Percentiles rank a stretch among this genome's conserved stretches.
phyloP scores from a whole-genome alignment of 805 yeast genomes.

The Saccharomycopsis babjevae region DNA sequence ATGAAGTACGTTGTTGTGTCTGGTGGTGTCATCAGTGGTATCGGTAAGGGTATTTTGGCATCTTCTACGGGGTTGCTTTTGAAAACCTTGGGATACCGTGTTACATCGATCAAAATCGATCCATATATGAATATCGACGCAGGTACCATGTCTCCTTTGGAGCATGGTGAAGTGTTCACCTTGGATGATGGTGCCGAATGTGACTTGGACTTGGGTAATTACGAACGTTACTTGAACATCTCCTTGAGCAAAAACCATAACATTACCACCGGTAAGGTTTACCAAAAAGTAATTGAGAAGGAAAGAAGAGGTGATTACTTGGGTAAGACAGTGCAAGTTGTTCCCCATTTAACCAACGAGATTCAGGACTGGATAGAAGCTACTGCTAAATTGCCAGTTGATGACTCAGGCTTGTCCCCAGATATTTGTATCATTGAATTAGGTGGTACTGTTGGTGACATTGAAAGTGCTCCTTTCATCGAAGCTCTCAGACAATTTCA shows the following conservation, averaged over 20 bases:
- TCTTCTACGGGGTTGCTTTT: slow-evolving; percentile 92
- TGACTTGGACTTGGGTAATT: slow-evolving; percentile 95
- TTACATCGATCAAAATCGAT: slow-evolving; percentile 95
- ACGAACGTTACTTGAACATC: slow-evolving; percentile 91
- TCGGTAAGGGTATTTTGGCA: slow-evolving; percentile 97
- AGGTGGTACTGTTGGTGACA: slow-evolving; percentile 99
- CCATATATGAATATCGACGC: slow-evolving; percentile 99
- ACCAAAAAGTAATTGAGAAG: slow-evolving; percentile 83
- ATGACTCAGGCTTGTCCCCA: slow-evolving; percentile 76
- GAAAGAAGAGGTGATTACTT: slow-evolving; percentile 96
- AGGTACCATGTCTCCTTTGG: slow-evolving; percentile 98
- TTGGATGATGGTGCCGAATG: slow-evolving; percentile 98
- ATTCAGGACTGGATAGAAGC: slow-evolving; percentile 98
- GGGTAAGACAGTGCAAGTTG: slow-evolving; percentile 99
- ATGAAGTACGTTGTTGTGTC: slow-evolving; percentile 99
- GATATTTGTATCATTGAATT: slow-evolving; percentile 95
- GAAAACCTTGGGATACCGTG: slow-evolving; percentile 89
- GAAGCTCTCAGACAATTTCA: slow-evolving; percentile 99
- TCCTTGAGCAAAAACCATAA: slow-evolving; percentile 90
- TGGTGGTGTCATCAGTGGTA: slow-evolving; percentile 99
- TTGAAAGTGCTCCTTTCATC: slow-evolving; percentile 96
- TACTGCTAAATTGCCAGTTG: slow-evolving; percentile 88
- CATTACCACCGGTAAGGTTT: slow-evolving; percentile 96
- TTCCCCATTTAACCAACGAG: slow-evolving; percentile 94
- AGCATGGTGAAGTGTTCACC: slow-evolving; percentile 98